Percentiles rank a stretch among this genome's conserved stretches.
Evolutionary conservation across 1,284 basidiomycete species (phyloP).

Genomic region (Trametes polyzona): DNA sequence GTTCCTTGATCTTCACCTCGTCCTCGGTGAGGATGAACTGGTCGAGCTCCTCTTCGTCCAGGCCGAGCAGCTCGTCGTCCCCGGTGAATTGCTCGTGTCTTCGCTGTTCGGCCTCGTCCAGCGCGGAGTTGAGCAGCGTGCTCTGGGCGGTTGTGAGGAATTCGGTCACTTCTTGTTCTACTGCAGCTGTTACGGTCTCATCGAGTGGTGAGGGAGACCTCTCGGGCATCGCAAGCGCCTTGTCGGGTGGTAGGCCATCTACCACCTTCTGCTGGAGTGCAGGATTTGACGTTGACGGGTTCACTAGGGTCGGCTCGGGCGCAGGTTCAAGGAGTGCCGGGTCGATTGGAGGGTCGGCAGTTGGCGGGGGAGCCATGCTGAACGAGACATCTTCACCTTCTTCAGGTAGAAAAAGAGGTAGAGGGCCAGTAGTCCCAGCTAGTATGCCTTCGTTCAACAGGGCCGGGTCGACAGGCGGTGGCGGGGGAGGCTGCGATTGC

Average conservation of each 20-base stretch:
- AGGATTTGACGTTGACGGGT: conserved; percentile 2
- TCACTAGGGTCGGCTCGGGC: conserved; percentile 16
- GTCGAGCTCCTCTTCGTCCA: conserved; percentile 96
- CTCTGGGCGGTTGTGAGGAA: conserved; percentile 66
- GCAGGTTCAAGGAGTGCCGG: conserved; percentile 50
- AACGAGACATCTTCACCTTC: conserved; percentile 43
- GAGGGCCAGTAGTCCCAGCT: conserved; percentile 41
- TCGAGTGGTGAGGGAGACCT: conserved; percentile 41
- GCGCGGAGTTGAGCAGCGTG: conserved; percentile 53
- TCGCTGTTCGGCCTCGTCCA: conserved; percentile 66
- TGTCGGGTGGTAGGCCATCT: conserved; percentile 25
- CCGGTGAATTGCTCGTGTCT: conserved; percentile 54
- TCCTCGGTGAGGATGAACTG: conserved; percentile 82
- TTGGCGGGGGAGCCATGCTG: background rate
- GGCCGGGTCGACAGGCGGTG: conserved; percentile 45
- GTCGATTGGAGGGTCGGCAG: conserved; percentile 53
- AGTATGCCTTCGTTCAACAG: conserved; percentile 53
- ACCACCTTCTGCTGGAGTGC: conserved; percentile 21
- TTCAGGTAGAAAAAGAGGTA: conserved; percentile 45
- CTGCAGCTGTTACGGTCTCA: conserved; percentile 52
- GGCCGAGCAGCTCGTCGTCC: conserved; percentile 71
- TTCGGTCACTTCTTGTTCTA: conserved; percentile 68
- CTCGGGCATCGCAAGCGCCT: conserved; percentile 11
- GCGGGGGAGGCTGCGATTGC: conserved; percentile 9
- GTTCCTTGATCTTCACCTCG: conserved; percentile 89